A percentile compares a stretch with the other conserved stretches of the same genome.
These are phyloP conservation scores for Ceratobasidium papillatum DNA, from an alignment of 1,284 basidiomycete genomes.

Conservation along the genomic window DNA sequence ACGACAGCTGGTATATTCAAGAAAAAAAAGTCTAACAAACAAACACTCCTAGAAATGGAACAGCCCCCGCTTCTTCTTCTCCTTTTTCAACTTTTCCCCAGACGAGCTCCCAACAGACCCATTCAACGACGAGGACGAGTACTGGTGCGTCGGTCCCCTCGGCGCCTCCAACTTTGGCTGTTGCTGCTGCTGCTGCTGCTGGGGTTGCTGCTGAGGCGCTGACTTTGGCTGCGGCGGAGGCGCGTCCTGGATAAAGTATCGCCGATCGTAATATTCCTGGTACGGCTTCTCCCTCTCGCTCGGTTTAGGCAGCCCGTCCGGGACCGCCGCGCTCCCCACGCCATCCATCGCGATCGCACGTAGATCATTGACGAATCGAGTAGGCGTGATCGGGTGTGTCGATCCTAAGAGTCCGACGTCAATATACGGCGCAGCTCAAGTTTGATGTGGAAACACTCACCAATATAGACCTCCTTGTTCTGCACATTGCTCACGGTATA, in stretches of 20 bases:
- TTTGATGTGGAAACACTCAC: conserved; percentile 60
- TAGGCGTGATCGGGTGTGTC: conserved; percentile 86
- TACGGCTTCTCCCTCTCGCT: conserved; percentile 61
- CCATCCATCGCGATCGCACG: conserved; percentile 84
- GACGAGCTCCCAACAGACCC: conserved; percentile 44
- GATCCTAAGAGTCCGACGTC: conserved; percentile 69
- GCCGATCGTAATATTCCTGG: conserved; percentile 80
- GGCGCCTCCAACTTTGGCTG: conserved; percentile 21
- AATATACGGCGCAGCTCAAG: neutral
- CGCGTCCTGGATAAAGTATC: conserved; percentile 73
- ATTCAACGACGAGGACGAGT: conserved; percentile 38
- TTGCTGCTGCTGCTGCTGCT: conserved; percentile 52
- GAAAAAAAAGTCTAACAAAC: conserved; percentile 11
- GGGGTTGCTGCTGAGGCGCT: conserved; percentile 57
- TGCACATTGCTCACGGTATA: conserved; percentile 80
- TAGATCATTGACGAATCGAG: conserved; percentile 85
- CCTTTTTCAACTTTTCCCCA: conserved; percentile 48
- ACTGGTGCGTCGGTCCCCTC: conserved; percentile 39
- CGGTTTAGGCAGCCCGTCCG: conserved; percentile 73
- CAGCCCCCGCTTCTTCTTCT: conserved; percentile 77
- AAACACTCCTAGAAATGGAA: conserved; percentile 63
- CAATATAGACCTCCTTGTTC: conserved; percentile 91
- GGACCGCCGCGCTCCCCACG: conserved; percentile 73
- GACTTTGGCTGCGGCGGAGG: conserved; percentile 57
- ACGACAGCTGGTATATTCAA: conserved; percentile 38